phyloP scores from a whole-genome alignment of 2,329 filamentous ascomycete genomes.

The Xylariaceae sp. region DNA sequence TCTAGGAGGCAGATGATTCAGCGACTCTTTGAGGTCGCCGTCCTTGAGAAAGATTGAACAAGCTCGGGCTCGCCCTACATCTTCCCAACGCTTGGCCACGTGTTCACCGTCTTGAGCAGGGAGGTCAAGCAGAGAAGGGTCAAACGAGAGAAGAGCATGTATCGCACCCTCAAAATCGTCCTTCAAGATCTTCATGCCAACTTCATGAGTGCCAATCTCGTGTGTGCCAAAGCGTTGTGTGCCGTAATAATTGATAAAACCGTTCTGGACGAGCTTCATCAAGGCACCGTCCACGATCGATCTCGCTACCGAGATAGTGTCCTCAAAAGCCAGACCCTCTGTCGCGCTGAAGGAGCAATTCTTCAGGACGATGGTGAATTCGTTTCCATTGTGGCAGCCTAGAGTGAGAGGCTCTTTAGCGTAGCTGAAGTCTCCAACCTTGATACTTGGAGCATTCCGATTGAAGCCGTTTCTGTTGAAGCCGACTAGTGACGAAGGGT shows the following conservation, averaged over 20 bases:
- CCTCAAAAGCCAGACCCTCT: constrained; percentile 37
- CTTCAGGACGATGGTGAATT: constrained; percentile 86
- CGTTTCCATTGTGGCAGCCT: constrained; percentile 79
- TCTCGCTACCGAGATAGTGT: constrained; percentile 35
- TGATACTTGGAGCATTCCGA: no score
- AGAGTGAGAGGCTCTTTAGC: constrained; percentile 64
- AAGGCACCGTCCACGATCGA: constrained; percentile 52
- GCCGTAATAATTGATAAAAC: constrained; percentile 97
- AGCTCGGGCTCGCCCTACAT: constrained; percentile 69
- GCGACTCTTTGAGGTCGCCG: constrained; percentile 50
- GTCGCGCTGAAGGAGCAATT: constrained; percentile 60
- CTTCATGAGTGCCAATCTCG: constrained; percentile 71
- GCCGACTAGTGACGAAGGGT: constrained; percentile 51
- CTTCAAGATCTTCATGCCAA: constrained; percentile 78
- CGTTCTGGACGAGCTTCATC: constrained; percentile 59
- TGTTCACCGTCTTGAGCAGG: constrained; percentile 27
- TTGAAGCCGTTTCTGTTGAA: constrained; percentile 56
- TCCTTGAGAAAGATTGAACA: constrained; percentile 65
- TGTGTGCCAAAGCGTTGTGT: constrained; percentile 96
- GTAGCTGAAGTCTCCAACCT: constrained; percentile 77
- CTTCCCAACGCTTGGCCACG: constrained; percentile 52
- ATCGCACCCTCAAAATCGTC: constrained; percentile 76
- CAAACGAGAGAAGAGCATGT: constrained; percentile 67
- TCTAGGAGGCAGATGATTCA: constrained; percentile 65
- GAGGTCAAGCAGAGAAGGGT: constrained; percentile 49